Conservation (phyloP, 768 basidiomycete genomes). For the Auricularia sp. region DNA sequence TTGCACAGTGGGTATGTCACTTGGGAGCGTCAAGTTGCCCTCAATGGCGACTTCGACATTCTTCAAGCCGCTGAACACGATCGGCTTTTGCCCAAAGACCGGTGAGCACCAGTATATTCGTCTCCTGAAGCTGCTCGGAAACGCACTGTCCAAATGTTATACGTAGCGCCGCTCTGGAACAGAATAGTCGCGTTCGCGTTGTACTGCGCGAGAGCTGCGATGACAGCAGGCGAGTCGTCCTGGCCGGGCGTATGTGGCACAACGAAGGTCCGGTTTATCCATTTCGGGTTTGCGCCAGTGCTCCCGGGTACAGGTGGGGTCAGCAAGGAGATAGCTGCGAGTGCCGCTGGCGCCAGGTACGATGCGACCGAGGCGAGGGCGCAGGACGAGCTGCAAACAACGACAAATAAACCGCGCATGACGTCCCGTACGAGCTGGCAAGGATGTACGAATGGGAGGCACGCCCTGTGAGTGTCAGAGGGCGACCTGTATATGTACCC, state of each 20-base stretch:
- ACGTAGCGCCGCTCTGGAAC: constrained; percentile 44
- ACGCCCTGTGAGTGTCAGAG: too few relatives aligned
- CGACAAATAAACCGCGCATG: too few relatives aligned
- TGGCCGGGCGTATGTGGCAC: constrained; percentile 38
- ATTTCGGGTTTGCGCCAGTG: not conserved
- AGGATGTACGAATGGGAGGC: too few relatives aligned
- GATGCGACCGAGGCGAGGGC: not conserved
- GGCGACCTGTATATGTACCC: too few relatives aligned
- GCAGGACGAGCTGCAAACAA: too few relatives aligned
- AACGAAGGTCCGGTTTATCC: constrained; percentile 25
- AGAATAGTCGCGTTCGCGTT: constrained; percentile 34
- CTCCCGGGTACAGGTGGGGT: not conserved
- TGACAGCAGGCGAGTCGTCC: constrained; percentile 43
- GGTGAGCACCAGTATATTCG: not conserved
- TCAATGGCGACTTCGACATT: constrained; percentile 50
- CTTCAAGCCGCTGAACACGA: constrained; percentile 42
- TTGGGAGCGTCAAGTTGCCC: constrained; percentile 48
- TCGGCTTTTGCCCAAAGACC: constrained; percentile 18
- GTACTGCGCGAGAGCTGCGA: constrained; percentile 32
- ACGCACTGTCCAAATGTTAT: constrained; percentile 42
- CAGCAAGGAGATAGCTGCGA: not conserved
- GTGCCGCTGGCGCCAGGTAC: not conserved
- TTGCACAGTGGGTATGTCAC: constrained; percentile 41
- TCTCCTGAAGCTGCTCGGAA: not conserved
- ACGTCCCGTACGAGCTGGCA: too few relatives aligned